phyloP scores from a whole-genome alignment of 257 asterid species.

The Eustoma russellianum region DNA sequence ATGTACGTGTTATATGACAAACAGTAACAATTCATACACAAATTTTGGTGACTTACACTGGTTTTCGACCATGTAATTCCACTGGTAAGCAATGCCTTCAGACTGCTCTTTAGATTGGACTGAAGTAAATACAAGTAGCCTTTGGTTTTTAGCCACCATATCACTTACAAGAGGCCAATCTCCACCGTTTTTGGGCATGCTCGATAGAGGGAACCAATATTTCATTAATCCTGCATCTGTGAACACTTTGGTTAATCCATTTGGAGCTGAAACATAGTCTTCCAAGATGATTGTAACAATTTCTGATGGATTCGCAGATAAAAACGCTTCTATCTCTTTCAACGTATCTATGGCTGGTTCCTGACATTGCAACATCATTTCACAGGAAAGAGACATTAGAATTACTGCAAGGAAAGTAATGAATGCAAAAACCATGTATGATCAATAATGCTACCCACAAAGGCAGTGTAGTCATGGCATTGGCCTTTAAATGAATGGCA shows the following conservation, averaged over 20 bases:
- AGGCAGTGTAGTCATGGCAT: conserved; percentile 68
- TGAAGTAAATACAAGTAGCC: conserved; percentile 69
- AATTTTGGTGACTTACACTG: conserved; percentile 37
- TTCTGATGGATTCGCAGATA: conserved; percentile 63
- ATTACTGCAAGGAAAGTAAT: background rate
- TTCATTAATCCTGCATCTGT: conserved; percentile 61
- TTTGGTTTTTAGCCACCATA: conserved; percentile 58
- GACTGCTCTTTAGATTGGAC: conserved; percentile 41
- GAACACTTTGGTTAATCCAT: conserved; percentile 63
- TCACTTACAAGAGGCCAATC: conserved; percentile 76
- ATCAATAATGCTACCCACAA: conserved; percentile 24
- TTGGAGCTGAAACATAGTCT: conserved; percentile 64
- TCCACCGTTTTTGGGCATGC: conserved; percentile 59
- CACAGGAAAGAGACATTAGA: background rate
- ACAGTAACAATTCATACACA: too few relatives aligned
- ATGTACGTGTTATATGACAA: background rate
- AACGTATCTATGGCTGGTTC: conserved; percentile 48
- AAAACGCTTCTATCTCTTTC: conserved; percentile 56
- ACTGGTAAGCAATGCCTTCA: conserved; percentile 81
- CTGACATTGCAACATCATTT: conserved; percentile 14
- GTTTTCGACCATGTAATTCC: conserved; percentile 96
- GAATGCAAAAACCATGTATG: background rate
- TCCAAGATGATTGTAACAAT: conserved; percentile 74
- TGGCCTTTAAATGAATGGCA: conserved; percentile 82
- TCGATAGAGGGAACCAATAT: conserved; percentile 64